These are phyloP conservation scores for Melampsora americana DNA, from an alignment of 1,284 basidiomycete genomes.

Conservation along the genomic window DNA sequence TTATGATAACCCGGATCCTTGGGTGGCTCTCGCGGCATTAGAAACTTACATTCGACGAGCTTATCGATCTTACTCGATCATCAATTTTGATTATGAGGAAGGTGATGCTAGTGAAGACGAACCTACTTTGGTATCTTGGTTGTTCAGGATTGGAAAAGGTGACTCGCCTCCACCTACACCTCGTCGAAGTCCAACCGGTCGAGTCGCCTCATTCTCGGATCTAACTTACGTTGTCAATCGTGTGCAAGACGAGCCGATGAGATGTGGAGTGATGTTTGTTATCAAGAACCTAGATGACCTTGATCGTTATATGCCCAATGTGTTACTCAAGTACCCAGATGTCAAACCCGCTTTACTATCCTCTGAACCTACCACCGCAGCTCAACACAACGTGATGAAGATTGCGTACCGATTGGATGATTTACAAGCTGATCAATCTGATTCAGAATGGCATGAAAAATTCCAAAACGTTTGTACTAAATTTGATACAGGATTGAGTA, in stretches of 20 bases:
- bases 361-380: conserved; percentile 67
- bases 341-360: conserved; percentile 39
- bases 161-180: conserved; percentile 67
- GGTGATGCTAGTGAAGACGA: conserved; percentile 75
- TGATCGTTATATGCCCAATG: conserved; percentile 63
- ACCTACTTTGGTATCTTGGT: conserved; percentile 80
- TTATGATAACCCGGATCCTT: conserved; percentile 80
- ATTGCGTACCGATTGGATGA: conserved; percentile 81
- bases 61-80: conserved; percentile 88
- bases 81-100: conserved; percentile 90
- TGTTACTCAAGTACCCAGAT: conserved; percentile 49
- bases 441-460: conserved; percentile 73
- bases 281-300: conserved; percentile 74
- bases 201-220: conserved; percentile 87
- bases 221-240: conserved; percentile 80
- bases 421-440: conserved; percentile 69
- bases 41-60: conserved; percentile 95
- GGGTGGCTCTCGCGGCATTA: conserved; percentile 83
- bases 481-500: conserved; percentile 64
- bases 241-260: conserved; percentile 75
- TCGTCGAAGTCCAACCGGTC: conserved; percentile 45
- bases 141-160: conserved; percentile 74
- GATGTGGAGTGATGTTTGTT: conserved; percentile 82
- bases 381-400: conserved; percentile 86
- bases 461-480: conserved; percentile 73